Base-by-base conservation (phyloP, 768 basidiomycete species). In the Galerina sulciceps region DNA sequence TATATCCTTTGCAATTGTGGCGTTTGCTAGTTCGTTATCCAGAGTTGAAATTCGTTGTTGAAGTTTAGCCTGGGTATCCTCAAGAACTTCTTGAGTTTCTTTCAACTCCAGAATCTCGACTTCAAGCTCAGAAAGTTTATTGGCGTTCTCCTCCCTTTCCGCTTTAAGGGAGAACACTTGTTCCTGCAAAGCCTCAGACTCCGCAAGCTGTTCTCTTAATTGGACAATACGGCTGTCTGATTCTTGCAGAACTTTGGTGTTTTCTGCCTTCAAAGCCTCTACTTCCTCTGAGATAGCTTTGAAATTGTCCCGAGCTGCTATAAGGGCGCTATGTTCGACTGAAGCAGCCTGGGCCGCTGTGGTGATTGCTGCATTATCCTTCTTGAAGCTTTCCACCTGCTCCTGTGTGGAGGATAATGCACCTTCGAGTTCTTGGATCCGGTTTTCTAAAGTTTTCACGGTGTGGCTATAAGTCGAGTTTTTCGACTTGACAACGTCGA, bases 71-170 rank as follows among this genome's bases (percentile, higher is more conserved):
- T 80, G 83, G 31, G 81, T 81, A 55, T 91, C 91, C 65, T 89
- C 86, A 6, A 80, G 75, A 17, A 72, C 72, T 63, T 93, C 92
- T 60, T 85, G 83, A 41, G 77, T 77, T 68, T 94, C 92, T 70
- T 81, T 90, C 59, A 88, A 67, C 73, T 94, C 92, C 57, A 93
- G 71, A 41, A 93, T 81, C 69, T 94, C 91, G 49, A 94, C 75
- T 75, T 94, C 93, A 22, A 93, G 77, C 65, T 94, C 92, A 0
- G 90, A 91, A 4, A 93, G 76, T 71, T 87, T 91, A 67, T 75
- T 78, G 9, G 86, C 82, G 41, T 76, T 85, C 57, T 92, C 91
- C 65, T 89, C 90, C 66, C 85, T 88, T 72, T 91, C 88, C 11
- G 69, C 69, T 69, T 83, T 85, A 59, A 92, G 76, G 34, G 73